Conservation (phyloP, 164 flowering plant species). For the Malania oleifera region DNA sequence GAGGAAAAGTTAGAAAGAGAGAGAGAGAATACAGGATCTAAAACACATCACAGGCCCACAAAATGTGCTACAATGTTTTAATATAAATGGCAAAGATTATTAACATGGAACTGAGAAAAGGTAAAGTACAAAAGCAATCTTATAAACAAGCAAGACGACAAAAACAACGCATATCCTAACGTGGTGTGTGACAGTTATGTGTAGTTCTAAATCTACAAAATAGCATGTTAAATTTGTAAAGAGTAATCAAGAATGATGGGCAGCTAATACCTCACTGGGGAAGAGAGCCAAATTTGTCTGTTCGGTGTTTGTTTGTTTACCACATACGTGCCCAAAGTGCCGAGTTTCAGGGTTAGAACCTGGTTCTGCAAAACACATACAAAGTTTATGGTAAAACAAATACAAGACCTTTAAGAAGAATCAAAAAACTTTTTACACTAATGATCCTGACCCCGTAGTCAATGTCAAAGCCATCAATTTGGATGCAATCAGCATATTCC, state of each 20-base stretch:
- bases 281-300: constrained; percentile 92
- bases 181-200: background rate
- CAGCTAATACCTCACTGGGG: constrained; percentile 80
- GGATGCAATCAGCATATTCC: constrained; percentile 89
- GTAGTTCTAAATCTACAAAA: background rate
- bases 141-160: too few species aligned
- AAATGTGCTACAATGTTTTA: too few species aligned
- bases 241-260: too few species aligned
- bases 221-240: background rate
- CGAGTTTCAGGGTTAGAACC: constrained; percentile 83
- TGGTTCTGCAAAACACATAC: constrained; percentile 53
- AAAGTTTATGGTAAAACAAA: constrained; percentile 3
- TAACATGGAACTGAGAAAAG: too few species aligned
- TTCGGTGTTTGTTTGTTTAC: constrained; percentile 95
- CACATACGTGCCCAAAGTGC: constrained; percentile 79
- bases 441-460: constrained; percentile 76
- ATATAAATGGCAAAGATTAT: too few species aligned
- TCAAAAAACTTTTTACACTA: background rate
- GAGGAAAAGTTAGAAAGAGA: too few species aligned
- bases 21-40: too few species aligned
- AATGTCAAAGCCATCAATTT: constrained; percentile 84
- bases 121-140: too few species aligned
- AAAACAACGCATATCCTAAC: background rate
- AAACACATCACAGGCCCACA: too few species aligned
- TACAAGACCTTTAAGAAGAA: background rate